These are phyloP conservation scores for Claviceps africana DNA, from an alignment of 2,329 filamentous ascomycete genomes.

Conservation along the genomic window DNA sequence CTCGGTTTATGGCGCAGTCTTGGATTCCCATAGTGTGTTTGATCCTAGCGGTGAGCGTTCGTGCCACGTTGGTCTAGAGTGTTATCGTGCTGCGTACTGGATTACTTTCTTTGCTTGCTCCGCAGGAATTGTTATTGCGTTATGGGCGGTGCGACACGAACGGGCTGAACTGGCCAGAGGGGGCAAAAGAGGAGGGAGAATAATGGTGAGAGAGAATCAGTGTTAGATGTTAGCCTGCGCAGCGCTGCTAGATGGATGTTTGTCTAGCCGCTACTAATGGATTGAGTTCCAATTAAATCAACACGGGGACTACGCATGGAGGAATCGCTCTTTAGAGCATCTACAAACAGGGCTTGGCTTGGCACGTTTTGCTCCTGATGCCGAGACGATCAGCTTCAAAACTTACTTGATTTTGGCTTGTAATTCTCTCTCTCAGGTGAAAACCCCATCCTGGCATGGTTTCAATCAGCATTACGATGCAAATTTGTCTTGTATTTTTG, in stretches of 20 bases:
- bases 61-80: slow-evolving; percentile 64
- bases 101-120: slow-evolving; percentile 62
- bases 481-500: too few species aligned
- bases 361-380: background rate
- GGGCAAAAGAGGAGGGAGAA: slow-evolving; percentile 3
- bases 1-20: slow-evolving; percentile 72
- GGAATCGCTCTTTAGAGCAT: background rate
- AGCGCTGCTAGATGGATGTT: background rate
- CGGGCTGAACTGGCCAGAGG: slow-evolving; percentile 25
- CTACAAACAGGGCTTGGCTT: background rate
- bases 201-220: background rate
- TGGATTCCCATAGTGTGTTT: slow-evolving; percentile 64
- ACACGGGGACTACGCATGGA: too few species aligned
- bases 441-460: background rate
- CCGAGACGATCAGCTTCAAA: background rate
- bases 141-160: slow-evolving; percentile 56
- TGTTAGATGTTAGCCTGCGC: background rate
- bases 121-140: slow-evolving; percentile 51
- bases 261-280: background rate
- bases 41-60: slow-evolving; percentile 54
- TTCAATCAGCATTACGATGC: too few species aligned
- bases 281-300: background rate
- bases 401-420: background rate
- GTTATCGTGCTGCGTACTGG: slow-evolving; percentile 70
- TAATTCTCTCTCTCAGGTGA: background rate